These are phyloP conservation scores for Thelephora ganbajun DNA, from an alignment of 768 basidiomycete species.

Conservation along the genomic window DNA sequence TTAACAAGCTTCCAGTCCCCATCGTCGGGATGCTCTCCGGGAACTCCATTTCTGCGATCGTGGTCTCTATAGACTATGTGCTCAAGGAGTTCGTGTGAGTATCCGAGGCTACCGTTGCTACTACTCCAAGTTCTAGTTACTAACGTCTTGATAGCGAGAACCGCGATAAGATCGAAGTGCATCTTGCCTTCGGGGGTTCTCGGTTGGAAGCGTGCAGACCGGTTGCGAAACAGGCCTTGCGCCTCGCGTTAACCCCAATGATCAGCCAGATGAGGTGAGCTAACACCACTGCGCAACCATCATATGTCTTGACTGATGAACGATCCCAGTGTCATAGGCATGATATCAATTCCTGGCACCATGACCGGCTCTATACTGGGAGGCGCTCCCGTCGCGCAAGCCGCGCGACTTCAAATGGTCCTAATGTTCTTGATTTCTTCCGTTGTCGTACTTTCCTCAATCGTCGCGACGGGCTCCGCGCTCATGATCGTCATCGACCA, in stretches of 20 bases:
- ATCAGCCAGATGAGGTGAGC: constrained; percentile 76
- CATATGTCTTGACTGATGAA: background rate
- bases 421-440: constrained; percentile 92
- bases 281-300: background rate
- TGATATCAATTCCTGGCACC: constrained; percentile 78
- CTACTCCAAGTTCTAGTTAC: too few relatives aligned
- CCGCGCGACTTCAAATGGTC: constrained; percentile 79
- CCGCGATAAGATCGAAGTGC: constrained; percentile 72
- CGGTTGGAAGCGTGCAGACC: constrained; percentile 75
- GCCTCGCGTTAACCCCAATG: constrained; percentile 64
- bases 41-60: constrained; percentile 61
- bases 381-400: constrained; percentile 73
- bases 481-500: constrained; percentile 52
- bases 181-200: constrained; percentile 76
- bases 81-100: constrained; percentile 64
- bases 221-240: constrained; percentile 65
- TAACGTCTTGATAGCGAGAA: constrained; percentile 42
- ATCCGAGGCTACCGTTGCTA: background rate
- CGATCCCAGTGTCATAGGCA: constrained; percentile 48
- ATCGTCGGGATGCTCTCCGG: constrained; percentile 83
- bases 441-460: constrained; percentile 55
- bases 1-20: constrained; percentile 36
- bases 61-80: constrained; percentile 56
- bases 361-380: constrained; percentile 89
- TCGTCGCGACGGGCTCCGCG: constrained; percentile 45